Conservation (phyloP, 331 rosid genomes). For the Dryas integrifolia region DNA sequence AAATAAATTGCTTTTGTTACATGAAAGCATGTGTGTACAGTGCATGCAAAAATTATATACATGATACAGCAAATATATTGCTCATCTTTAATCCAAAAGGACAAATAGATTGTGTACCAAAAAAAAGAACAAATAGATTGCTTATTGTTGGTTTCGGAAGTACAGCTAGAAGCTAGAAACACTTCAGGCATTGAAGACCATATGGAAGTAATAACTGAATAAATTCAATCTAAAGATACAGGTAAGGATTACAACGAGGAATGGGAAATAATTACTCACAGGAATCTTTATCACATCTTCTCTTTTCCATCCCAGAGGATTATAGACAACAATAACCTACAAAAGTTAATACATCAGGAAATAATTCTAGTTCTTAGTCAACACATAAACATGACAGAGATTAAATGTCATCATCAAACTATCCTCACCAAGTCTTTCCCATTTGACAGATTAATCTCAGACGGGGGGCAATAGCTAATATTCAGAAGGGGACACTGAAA, state of each 20-base stretch:
- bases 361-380: background rate
- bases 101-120: background rate
- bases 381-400: background rate
- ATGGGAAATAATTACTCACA: constrained; percentile 40
- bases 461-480: constrained; percentile 32
- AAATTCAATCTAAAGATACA: background rate
- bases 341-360: constrained; percentile 9
- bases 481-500: constrained; percentile 35
- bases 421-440: constrained; percentile 31
- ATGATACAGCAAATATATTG: background rate
- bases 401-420: constrained; percentile 16
- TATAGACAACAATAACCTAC: constrained; percentile 65
- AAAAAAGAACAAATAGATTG: background rate
- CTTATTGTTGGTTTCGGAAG: background rate
- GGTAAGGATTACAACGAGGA: background rate
- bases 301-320: constrained; percentile 71
- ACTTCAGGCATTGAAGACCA: background rate
- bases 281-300: constrained; percentile 66
- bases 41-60: background rate
- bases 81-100: background rate
- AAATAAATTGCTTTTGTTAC: too few relatives aligned
- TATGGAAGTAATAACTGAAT: background rate
- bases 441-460: constrained; percentile 27
- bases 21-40: too few relatives aligned
- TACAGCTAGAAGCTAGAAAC: background rate